phyloP scores from a whole-genome alignment of 2,329 filamentous ascomycete species.

The Arthrobotrys sphaeroides region DNA sequence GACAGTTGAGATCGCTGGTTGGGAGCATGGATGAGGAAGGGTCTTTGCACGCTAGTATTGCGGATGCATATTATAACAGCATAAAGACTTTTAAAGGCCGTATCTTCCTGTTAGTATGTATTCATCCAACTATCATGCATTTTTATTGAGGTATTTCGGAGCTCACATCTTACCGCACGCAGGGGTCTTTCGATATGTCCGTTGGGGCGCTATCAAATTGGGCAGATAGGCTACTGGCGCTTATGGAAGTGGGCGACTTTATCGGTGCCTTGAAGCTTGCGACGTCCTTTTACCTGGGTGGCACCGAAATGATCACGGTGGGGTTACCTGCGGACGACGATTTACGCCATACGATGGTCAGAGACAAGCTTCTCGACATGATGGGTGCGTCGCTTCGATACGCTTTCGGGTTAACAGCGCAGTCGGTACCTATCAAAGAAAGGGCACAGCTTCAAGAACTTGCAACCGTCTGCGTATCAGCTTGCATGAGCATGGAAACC shows the following conservation, averaged over 20 bases:
- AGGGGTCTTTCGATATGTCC: constrained; percentile 85
- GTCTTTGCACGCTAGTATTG: constrained; percentile 93
- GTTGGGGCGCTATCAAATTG: constrained; percentile 95
- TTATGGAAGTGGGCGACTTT: constrained; percentile 98
- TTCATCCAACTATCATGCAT: background rate
- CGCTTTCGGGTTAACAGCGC: constrained; percentile 74
- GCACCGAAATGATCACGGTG: constrained; percentile 92
- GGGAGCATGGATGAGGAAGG: constrained; percentile 90
- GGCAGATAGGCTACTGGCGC: constrained; percentile 89
- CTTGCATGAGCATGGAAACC: constrained; percentile 80
- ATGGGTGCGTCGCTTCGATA: constrained; percentile 91
- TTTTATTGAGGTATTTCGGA: background rate
- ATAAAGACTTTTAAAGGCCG: constrained; percentile 94
- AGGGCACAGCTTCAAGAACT: constrained; percentile 77
- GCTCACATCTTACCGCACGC: background rate
- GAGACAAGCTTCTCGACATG: constrained; percentile 89
- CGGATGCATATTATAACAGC: constrained; percentile 98
- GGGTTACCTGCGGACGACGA: constrained; percentile 85
- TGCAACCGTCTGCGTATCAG: constrained; percentile 82
- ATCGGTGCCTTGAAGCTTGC: constrained; percentile 89
- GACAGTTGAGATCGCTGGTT: constrained; percentile 82
- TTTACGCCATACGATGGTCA: constrained; percentile 81
- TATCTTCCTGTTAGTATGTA: constrained; percentile 77
- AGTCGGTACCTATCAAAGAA: constrained; percentile 63
- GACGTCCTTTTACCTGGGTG: constrained; percentile 88